These are phyloP conservation scores for Coemansia sp. DNA, from an alignment of 192 early-diverging fungal species.

Conservation along the genomic window DNA sequence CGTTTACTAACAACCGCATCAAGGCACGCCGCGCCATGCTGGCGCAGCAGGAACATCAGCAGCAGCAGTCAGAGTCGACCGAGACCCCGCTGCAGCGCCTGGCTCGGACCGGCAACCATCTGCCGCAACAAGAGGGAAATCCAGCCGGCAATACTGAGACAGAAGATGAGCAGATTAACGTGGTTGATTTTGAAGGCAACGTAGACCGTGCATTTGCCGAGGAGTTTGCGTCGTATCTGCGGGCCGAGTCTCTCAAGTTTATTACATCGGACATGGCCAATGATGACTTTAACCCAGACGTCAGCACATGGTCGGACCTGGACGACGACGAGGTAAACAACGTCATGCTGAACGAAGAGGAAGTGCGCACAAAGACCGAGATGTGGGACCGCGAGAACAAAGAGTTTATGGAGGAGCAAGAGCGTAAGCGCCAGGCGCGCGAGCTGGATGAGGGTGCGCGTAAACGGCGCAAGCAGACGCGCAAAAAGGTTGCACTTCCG, in stretches of 20 bases:
- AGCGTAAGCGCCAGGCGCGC: conserved; percentile 41
- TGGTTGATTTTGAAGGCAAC: conserved; percentile 8
- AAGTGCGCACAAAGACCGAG: conserved; percentile 74
- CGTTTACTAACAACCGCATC: conserved; percentile 63
- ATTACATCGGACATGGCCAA: conserved; percentile 12
- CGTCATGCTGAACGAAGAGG: conserved; percentile 70
- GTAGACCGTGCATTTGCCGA: conserved; percentile 29
- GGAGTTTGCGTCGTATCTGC: conserved; percentile 34
- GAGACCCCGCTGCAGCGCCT: conserved; percentile 12
- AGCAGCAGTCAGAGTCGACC: conserved; percentile 8
- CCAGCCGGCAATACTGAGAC: background rate
- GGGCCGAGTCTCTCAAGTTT: conserved; percentile 24
- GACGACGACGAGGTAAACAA: conserved; percentile 76
- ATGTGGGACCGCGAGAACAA: conserved; percentile 89
- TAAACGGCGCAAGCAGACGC: conserved; percentile 34
- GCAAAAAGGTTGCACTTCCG: conserved; percentile 30
- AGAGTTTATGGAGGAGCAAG: conserved; percentile 73
- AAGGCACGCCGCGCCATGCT: conserved; percentile 48
- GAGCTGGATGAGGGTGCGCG: conserved; percentile 27
- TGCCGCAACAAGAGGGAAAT: background rate
- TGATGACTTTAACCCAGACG: conserved; percentile 33
- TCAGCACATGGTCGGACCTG: conserved; percentile 59
- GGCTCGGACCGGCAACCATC: conserved; percentile 4
- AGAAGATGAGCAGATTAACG: background rate
- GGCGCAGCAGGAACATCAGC: conserved; percentile 6